A percentile compares a stretch with the other conserved stretches of the same genome.
These are phyloP conservation scores for Myxozyma vanderwaltii DNA, from an alignment of 805 yeast species.

Conservation along the genomic window DNA sequence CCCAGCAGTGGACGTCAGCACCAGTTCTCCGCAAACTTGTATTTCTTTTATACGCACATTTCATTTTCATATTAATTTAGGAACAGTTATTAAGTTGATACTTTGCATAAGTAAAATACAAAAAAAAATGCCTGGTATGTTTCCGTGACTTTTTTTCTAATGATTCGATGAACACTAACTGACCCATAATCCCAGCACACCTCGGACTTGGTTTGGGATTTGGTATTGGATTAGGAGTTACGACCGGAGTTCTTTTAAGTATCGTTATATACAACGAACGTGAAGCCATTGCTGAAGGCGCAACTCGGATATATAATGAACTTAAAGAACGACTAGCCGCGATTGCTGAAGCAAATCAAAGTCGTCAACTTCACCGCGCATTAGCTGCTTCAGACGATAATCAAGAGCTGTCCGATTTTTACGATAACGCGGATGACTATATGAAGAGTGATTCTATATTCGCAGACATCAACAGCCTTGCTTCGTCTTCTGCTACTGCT, in stretches of 20 bases:
- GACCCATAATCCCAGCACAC: no score
- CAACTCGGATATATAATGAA: not conserved
- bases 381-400: constrained; percentile 10
- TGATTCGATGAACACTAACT: no score
- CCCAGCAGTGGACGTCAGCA: no score
- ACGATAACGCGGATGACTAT: constrained; percentile 13
- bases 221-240: constrained; percentile 15
- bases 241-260: constrained; percentile 17
- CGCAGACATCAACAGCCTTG: not conserved
- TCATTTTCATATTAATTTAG: no score
- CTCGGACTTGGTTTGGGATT: constrained; percentile 9
- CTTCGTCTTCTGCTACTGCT: not conserved
- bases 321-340: not conserved
- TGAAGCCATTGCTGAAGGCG: constrained; percentile 4
- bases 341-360: not conserved
- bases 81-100: no score
- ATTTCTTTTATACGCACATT: no score
- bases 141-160: no score
- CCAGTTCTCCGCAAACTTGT: no score
- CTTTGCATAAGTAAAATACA: not conserved
- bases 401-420: constrained; percentile 17
- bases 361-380: constrained; percentile 5
- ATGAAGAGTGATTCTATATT: not conserved
- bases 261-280: constrained; percentile 17
- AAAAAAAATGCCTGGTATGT: not conserved